Conservation (phyloP, 2,329 filamentous ascomycete genomes). For the Stemphylium beticola region DNA sequence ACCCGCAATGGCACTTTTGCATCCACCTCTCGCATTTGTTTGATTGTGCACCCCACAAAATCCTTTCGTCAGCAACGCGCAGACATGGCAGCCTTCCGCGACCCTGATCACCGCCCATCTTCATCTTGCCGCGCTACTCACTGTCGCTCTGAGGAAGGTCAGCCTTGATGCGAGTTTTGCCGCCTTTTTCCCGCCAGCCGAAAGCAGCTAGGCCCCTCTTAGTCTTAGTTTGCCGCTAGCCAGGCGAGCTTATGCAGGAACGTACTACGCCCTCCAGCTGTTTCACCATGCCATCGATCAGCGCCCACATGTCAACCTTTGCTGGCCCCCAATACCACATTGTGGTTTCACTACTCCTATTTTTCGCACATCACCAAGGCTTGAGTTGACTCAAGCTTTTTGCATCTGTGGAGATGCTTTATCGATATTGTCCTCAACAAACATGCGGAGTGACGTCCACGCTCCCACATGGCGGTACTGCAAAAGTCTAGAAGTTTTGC, state of each 20-base stretch:
- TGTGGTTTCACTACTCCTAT: constrained; percentile 13
- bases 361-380: constrained; percentile 6
- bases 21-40: constrained; percentile 11
- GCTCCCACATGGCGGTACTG: background rate
- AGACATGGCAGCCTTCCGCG: background rate
- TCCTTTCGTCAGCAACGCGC: background rate
- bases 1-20: constrained; percentile 1
- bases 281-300: constrained; percentile 12
- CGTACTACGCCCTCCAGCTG: background rate
- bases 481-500: no score
- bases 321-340: background rate
- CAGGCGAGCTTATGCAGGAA: constrained; percentile 10
- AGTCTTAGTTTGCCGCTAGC: constrained; percentile 3
- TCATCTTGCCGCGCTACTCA: constrained; percentile 10
- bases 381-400: constrained; percentile 15
- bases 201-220: constrained; percentile 4
- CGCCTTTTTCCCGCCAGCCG: background rate
- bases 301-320: background rate
- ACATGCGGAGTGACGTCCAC: background rate
- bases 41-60: constrained; percentile 6
- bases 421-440: constrained; percentile 11
- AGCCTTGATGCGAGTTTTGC: background rate
- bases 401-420: constrained; percentile 3
- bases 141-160: background rate
- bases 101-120: constrained; percentile 7